Evolutionary conservation across 768 basidiomycete genomes (phyloP).

Genomic region (Pleurotus sapidus): DNA sequence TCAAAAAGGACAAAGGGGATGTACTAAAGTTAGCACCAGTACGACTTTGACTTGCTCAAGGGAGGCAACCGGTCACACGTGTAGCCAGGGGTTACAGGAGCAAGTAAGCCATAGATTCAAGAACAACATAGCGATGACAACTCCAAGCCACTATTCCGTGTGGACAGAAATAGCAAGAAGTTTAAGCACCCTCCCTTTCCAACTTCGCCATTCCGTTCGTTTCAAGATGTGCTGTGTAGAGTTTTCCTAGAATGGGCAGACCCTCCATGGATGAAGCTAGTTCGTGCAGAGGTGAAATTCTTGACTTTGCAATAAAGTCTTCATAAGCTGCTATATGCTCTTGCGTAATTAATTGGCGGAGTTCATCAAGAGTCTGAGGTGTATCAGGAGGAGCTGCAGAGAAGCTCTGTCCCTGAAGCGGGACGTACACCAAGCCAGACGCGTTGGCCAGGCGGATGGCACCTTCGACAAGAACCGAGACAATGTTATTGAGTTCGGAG

Average conservation of each 20-base stretch:
- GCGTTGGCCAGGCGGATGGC: not conserved
- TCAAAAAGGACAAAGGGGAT: no score
- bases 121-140: no score
- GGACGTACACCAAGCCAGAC: not conserved
- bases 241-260: not conserved
- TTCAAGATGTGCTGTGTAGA: not conserved
- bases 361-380: not conserved
- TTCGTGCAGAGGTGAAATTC: not conserved
- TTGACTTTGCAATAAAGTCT: not conserved
- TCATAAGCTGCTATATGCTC: not conserved
- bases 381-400: not conserved
- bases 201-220: not conserved
- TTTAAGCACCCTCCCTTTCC: not conserved
- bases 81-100: no score
- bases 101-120: no score
- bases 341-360: not conserved
- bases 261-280: not conserved
- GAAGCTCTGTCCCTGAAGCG: not conserved
- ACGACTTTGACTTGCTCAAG: no score
- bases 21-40: no score
- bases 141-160: no score
- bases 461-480: not conserved
- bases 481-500: not conserved
- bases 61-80: no score
- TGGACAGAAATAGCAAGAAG: no score